Evolutionary conservation across 225 moss, liverwort and hornwort species (phyloP).

Genomic region (Takakia lepidozioides): DNA sequence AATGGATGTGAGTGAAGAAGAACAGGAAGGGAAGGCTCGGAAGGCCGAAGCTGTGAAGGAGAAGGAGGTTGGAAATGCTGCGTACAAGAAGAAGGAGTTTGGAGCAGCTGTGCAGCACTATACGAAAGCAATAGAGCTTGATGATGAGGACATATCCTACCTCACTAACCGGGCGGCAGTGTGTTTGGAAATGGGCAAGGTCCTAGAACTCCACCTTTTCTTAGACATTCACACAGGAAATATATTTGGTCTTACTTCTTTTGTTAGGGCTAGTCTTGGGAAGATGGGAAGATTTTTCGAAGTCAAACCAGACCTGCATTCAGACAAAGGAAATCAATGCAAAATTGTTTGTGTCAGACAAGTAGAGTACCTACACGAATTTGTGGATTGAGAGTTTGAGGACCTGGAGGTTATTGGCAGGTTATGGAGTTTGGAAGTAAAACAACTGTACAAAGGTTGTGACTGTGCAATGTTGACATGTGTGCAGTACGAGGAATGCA

Average conservation of each 20-base stretch:
- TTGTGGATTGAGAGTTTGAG: too few species aligned
- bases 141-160: constrained; percentile 86
- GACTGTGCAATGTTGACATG: too few species aligned
- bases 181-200: constrained; percentile 92
- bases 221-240: not conserved
- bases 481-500: constrained; percentile 80
- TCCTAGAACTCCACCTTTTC: too few species aligned
- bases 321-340: too few species aligned
- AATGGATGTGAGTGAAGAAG: constrained; percentile 61
- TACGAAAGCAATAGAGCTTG: constrained; percentile 68
- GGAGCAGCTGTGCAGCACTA: constrained; percentile 81
- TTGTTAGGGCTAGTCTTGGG: not conserved
- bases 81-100: constrained; percentile 91
- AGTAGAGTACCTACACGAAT: too few species aligned
- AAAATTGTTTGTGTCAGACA: too few species aligned
- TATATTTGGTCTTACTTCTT: not conserved
- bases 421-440: too few species aligned
- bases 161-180: constrained; percentile 94
- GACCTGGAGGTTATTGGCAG: too few species aligned
- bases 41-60: constrained; percentile 78
- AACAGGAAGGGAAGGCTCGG: constrained; percentile 45
- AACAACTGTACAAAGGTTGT: too few species aligned
- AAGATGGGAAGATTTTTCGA: not conserved
- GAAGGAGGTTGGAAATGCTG: constrained; percentile 84
- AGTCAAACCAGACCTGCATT: not conserved